A percentile compares a stretch with the other conserved stretches of the same genome.
These are phyloP conservation scores for Tulasnella sp. DNA, from an alignment of 768 basidiomycete genomes.

Conservation along the genomic window DNA sequence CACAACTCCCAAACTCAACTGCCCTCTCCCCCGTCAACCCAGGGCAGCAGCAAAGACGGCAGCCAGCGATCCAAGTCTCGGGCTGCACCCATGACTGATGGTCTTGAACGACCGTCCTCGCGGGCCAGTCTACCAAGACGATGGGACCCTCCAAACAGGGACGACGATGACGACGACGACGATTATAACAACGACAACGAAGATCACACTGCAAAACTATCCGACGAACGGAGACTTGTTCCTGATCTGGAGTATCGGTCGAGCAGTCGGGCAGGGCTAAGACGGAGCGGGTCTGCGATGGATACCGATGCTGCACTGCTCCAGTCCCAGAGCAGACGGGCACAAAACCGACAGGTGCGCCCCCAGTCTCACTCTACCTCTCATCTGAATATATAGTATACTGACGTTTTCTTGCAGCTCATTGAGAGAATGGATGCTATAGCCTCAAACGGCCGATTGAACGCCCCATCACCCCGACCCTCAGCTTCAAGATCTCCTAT, in stretches of 20 bases:
- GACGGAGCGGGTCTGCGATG: background rate
- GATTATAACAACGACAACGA: slow-evolving; percentile 42
- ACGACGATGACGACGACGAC: slow-evolving; percentile 39
- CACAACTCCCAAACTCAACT: slow-evolving; percentile 34
- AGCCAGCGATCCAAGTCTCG: slow-evolving; percentile 27
- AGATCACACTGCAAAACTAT: slow-evolving; percentile 46
- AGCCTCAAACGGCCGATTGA: slow-evolving; percentile 33
- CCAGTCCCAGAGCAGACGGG: slow-evolving; percentile 54
- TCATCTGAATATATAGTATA: slow-evolving; percentile 11
- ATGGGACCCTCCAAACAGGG: slow-evolving; percentile 32
- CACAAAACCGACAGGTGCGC: slow-evolving; percentile 62
- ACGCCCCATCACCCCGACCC: slow-evolving; percentile 44
- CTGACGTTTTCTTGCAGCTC: slow-evolving; percentile 31
- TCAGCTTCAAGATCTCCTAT: slow-evolving; percentile 24
- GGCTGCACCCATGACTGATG: slow-evolving; percentile 30
- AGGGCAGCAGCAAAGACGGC: slow-evolving; percentile 65
- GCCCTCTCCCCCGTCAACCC: slow-evolving; percentile 75
- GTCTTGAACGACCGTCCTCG: slow-evolving; percentile 28
- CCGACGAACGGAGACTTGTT: slow-evolving; percentile 26
- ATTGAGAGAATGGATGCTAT: slow-evolving; percentile 55
- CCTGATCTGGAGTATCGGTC: background rate
- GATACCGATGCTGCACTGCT: slow-evolving; percentile 25
- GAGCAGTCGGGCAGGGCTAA: background rate
- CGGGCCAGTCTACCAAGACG: slow-evolving; percentile 24
- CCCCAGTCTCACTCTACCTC: background rate